Conservation (phyloP, 306 rosid genomes). For the Acacia confusa region DNA sequence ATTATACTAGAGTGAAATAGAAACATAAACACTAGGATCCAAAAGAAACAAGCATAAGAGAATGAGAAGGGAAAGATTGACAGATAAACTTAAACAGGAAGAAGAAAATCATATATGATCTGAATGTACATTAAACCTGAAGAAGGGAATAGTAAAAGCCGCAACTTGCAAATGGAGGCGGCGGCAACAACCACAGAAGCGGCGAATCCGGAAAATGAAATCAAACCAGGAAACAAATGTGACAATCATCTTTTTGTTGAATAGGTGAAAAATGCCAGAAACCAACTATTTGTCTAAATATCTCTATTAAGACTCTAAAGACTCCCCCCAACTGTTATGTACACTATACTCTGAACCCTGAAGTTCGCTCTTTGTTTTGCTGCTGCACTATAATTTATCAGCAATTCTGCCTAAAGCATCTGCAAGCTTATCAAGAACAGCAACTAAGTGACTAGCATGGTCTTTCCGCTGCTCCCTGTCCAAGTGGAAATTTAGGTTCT, state of each 20-base stretch:
- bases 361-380: not conserved
- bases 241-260: slow-evolving; percentile 36
- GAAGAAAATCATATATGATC: slow-evolving; percentile 24
- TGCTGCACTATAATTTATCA: slow-evolving; percentile 67
- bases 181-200: slow-evolving; percentile 40
- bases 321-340: slow-evolving; percentile 48
- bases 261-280: slow-evolving; percentile 39
- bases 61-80: slow-evolving; percentile 1
- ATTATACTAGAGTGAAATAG: not conserved
- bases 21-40: not conserved
- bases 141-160: slow-evolving; percentile 40
- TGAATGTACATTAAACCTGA: slow-evolving; percentile 21
- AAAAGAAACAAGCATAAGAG: not conserved
- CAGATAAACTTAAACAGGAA: not conserved
- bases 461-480: slow-evolving; percentile 85
- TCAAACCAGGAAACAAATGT: slow-evolving; percentile 19
- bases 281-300: slow-evolving; percentile 39
- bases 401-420: slow-evolving; percentile 91
- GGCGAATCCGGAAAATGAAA: slow-evolving; percentile 19
- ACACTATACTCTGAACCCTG: slow-evolving; percentile 43
- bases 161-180: slow-evolving; percentile 44
- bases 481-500: slow-evolving; percentile 66
- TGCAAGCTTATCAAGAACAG: slow-evolving; percentile 94
- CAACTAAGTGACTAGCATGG: slow-evolving; percentile 64
- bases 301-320: slow-evolving; percentile 23